Evolutionary conservation across 768 basidiomycete species (phyloP).

Genomic region (Lactifluus echinatus): DNA sequence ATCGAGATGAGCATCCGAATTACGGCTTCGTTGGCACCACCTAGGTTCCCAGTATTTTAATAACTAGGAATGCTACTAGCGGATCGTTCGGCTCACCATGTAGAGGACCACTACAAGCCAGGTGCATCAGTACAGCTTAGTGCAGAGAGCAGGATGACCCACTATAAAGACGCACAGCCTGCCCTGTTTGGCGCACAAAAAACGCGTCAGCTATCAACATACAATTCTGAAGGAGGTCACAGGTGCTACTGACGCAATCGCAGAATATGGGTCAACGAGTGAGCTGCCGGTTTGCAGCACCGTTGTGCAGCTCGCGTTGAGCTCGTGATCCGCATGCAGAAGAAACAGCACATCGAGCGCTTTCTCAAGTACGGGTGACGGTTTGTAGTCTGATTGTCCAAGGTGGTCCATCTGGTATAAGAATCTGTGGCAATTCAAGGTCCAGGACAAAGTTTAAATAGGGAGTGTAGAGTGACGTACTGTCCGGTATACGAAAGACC

Average conservation of each 20-base stretch:
- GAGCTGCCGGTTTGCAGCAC: slow-evolving; percentile 85
- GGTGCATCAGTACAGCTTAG: neutral
- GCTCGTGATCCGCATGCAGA: slow-evolving; percentile 84
- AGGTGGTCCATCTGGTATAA: slow-evolving; percentile 87
- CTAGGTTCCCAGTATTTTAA: slow-evolving; percentile 27
- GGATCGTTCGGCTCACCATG: slow-evolving; percentile 40
- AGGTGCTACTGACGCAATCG: slow-evolving; percentile 52
- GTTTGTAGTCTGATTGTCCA: slow-evolving; percentile 60
- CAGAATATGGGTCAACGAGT: slow-evolving; percentile 84
- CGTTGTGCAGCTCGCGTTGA: slow-evolving; percentile 81
- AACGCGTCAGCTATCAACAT: neutral
- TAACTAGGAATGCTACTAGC: neutral
- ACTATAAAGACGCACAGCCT: slow-evolving; percentile 85
- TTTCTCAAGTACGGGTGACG: slow-evolving; percentile 78
- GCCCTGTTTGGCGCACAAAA: slow-evolving; percentile 37
- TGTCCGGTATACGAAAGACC: slow-evolving; percentile 80
- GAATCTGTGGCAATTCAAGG: slow-evolving; percentile 43
- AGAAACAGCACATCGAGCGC: slow-evolving; percentile 85
- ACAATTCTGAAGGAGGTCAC: neutral
- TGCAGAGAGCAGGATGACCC: slow-evolving; percentile 30
- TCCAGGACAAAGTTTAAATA: neutral
- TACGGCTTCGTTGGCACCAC: slow-evolving; percentile 90
- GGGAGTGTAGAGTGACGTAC: slow-evolving; percentile 34
- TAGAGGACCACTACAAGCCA: slow-evolving; percentile 48
- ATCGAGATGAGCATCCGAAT: slow-evolving; percentile 90